phyloP scores from a whole-genome alignment of 1,284 basidiomycete genomes.

The Neotropicomus parvogracilis region DNA sequence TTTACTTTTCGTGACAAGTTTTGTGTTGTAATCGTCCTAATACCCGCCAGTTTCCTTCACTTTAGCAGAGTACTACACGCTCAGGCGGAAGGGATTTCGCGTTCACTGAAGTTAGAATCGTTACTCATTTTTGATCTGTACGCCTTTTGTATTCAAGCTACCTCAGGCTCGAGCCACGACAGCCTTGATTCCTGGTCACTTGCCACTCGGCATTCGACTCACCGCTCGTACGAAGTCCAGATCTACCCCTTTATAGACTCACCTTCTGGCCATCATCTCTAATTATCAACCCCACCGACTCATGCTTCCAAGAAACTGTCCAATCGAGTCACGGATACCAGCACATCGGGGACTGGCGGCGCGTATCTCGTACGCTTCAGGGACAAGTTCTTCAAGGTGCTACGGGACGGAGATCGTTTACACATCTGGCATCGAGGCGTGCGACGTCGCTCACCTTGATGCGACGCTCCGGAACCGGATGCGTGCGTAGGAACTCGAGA shows the following conservation, averaged over 20 bases:
- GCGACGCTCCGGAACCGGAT: conserved; percentile 69
- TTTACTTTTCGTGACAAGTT: conserved; percentile 5
- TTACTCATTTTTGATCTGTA: no score
- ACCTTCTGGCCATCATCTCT: no score
- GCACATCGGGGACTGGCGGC: conserved; percentile 47
- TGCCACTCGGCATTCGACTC: no score
- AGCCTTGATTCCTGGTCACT: no score
- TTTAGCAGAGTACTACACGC: no score
- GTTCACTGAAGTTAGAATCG: no score
- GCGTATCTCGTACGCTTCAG: conserved; percentile 53
- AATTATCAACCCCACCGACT: conserved; percentile 18
- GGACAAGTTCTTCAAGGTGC: conserved; percentile 53
- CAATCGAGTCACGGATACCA: conserved; percentile 29
- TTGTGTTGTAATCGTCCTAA: background rate
- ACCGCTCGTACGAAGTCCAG: no score
- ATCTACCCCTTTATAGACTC: background rate
- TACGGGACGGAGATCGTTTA: conserved; percentile 24
- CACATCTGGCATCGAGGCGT: background rate
- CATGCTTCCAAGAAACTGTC: conserved; percentile 21
- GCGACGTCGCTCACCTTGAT: conserved; percentile 51
- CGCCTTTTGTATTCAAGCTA: no score
- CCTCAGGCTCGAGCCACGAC: no score
- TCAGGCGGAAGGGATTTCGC: no score
- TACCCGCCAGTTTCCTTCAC: background rate
- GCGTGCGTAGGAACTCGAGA: conserved; percentile 65